Base-by-base conservation (phyloP, 768 basidiomycete genomes). In the Suillus placidus region DNA sequence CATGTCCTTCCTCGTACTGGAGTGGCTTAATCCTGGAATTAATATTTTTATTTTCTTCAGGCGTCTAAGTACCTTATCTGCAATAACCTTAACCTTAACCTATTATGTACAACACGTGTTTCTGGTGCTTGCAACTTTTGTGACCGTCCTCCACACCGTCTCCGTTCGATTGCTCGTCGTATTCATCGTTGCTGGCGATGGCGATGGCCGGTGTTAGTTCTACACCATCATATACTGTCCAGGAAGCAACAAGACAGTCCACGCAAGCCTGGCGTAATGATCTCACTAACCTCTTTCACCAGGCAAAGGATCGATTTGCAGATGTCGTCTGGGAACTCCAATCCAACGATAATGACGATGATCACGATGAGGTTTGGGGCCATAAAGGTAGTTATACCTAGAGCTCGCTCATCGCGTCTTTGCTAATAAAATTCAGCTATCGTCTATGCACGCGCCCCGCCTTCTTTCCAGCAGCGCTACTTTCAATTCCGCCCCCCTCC, bases 261-360 rank as follows among this genome's bases (percentile, higher is more conserved):
- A 93, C 91, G 0, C 72, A 79, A 6, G 78, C 81, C 20, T 98
- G 96, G 96, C 90, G 93, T 71, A 74, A 76, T n/a, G 90, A 98
- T 79, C 84, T 98, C 5, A 84, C 87, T 64, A 72, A 82, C 7
- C 85, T 98, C 47, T 96, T 94, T 77, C 83, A 84, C 68, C 83
- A 88, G 62, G 91, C 95, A n/a, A 92, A 92, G 77, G 93, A 96
- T 67, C 84, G 94, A 64, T 99, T 95, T 73, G 91, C 93, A n/a
- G 97, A 99, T 79, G 95, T 99, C 60, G 88, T 94, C n/a, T 99
- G 97, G 96, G 88, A 89, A 75, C 82, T 90, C 23, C 87, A 86
- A 38, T 84, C 84, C 60, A 82, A 83, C 66, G 80, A 77, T 62
- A 72, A 78, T 60, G 84, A 84, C 64, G 87, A 91, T 69, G 71